Percentiles rank a stretch among this genome's conserved stretches.
Evolutionary conservation across 2,329 filamentous ascomycete species (phyloP).

Genomic region (Neonectria ditissima): DNA sequence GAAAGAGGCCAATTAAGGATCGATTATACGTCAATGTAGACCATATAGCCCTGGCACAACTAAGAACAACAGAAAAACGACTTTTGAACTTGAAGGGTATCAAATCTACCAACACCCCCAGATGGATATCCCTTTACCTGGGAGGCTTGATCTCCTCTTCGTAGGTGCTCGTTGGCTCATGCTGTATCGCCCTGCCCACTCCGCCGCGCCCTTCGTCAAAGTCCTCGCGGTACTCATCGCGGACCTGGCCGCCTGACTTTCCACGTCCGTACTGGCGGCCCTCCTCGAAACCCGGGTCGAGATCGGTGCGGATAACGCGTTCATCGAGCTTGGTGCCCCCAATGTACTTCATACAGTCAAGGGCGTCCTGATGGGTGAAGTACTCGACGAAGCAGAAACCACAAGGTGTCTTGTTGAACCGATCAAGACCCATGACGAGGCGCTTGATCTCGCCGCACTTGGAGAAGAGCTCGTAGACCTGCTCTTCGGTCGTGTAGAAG

Average conservation of each 20-base stretch:
- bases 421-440: conserved; percentile 96
- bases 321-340: conserved; percentile 98
- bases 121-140: conserved; percentile 20
- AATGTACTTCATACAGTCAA: conserved; percentile 99
- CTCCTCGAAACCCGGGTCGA: conserved; percentile 96
- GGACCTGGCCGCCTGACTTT: conserved; percentile 95
- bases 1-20: conserved; percentile 5
- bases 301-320: conserved; percentile 92
- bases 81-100: conserved; percentile 41
- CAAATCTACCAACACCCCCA: conserved; percentile 30
- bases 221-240: conserved; percentile 97
- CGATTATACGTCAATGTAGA: conserved; percentile 17
- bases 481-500: conserved; percentile 98
- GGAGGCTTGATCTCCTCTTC: conserved; percentile 54
- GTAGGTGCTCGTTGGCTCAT: conserved; percentile 58
- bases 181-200: conserved; percentile 80
- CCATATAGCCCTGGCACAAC: conserved; percentile 20
- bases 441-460: conserved; percentile 99
- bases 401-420: conserved; percentile 97
- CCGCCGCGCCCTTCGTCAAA: conserved; percentile 95
- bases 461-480: conserved; percentile 96
- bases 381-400: conserved; percentile 99
- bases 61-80: conserved; percentile 18
- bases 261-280: conserved; percentile 95
- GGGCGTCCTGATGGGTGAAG: conserved; percentile 95